Base-by-base conservation (phyloP, 2,329 filamentous ascomycete genomes). In the Thyridium curvatum region DNA sequence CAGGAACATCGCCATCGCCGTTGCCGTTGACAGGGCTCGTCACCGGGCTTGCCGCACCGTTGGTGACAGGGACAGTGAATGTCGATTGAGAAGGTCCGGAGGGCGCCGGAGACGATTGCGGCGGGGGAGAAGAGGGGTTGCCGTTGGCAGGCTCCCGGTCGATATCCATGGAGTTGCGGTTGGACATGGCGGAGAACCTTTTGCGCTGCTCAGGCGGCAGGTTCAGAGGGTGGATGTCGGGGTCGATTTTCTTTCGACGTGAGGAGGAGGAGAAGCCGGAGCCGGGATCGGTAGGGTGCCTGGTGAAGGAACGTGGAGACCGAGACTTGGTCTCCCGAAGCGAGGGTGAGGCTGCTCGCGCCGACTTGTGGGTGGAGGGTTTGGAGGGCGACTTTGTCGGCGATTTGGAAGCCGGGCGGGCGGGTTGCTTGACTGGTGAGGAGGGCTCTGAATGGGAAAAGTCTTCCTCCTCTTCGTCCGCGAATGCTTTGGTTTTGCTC, bases 191-290 rank as follows among this genome's bases (percentile, higher is more conserved):
- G 35, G 83, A 87, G 41, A 86, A 65, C 46, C 86, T 80, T 61
- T 86, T 84, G 54, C 88, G 77, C 72, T 95, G 83, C 68, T 95
- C 89, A 34, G 89, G 89, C 3, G 84, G 88, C 16, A 94, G 78
- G 56, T 96, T 96, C 38, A 96, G 75, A 30, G 91, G 91, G 61
- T 96, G 90, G 3, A 80, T 84, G 58, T 91, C 77, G 47, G 72
- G 71, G 57, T 86, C 81, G 55, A 69, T 63, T 58, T 77, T 78
- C 51, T 64, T 65, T 46, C 73, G 68, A 40, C 73, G 68, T 28
- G 59, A 64, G 34, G 64, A 68, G 13, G 57, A 58, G 21, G 64
- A 66, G n/a, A n/a, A 26, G 6, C 21, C 21, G 15, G 59, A 61
- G 38, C 61, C 61, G 17, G 68, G 60, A 42, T 75, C 71, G 42